phyloP scores from a whole-genome alignment of 805 yeast species.

The Ogataea allantospora region DNA sequence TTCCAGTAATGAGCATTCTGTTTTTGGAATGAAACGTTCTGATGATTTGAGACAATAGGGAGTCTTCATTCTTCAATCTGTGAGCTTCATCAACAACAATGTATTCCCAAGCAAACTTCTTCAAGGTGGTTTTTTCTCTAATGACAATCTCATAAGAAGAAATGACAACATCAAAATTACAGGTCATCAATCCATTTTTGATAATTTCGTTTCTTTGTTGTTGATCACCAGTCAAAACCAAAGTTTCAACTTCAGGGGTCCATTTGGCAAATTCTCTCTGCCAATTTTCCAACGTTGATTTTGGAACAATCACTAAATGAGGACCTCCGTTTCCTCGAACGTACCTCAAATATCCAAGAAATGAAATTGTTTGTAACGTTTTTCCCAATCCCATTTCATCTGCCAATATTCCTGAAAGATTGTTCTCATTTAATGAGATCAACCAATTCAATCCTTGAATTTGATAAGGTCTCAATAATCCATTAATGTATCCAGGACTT shows the following conservation, averaged over 20 bases:
- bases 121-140: constrained; percentile 64
- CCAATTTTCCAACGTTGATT: constrained; percentile 82
- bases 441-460: constrained; percentile 82
- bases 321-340: constrained; percentile 64
- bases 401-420: constrained; percentile 72
- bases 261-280: constrained; percentile 70
- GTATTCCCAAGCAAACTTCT: constrained; percentile 72
- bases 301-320: constrained; percentile 73
- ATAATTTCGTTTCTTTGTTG: constrained; percentile 59
- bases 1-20: constrained; percentile 74
- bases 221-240: constrained; percentile 73
- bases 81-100: constrained; percentile 82
- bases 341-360: constrained; percentile 68
- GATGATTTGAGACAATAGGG: constrained; percentile 68
- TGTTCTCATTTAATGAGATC: constrained; percentile 63
- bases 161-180: constrained; percentile 70
- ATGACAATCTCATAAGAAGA: constrained; percentile 78
- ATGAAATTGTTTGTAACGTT: constrained; percentile 76
- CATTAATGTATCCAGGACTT: constrained; percentile 54
- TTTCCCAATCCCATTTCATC: constrained; percentile 89
- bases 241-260: constrained; percentile 76
- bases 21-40: constrained; percentile 69
- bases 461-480: constrained; percentile 69
- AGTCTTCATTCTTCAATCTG: constrained; percentile 75
- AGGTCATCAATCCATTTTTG: constrained; percentile 45